Conservation (phyloP, 2,329 filamentous ascomycete species). For the Xylariomycetidae sp. region DNA sequence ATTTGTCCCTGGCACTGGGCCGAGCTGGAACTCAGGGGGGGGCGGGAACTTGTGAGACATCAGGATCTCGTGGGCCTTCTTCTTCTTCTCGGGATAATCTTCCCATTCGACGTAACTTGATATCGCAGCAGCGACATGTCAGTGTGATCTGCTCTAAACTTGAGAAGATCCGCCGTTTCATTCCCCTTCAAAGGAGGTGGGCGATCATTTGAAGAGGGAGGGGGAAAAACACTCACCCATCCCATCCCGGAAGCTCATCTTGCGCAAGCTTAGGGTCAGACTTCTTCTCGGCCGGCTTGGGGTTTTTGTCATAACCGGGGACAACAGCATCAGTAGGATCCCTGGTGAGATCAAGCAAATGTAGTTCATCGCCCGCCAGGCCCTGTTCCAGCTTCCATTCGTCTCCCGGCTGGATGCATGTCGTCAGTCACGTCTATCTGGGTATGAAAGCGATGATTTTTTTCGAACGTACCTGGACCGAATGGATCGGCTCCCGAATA, state of each 20-base stretch:
- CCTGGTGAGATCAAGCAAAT: constrained; percentile 18
- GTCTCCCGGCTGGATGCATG: constrained; percentile 13
- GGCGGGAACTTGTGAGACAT: constrained; percentile 44
- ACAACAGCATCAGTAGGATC: constrained; percentile 1
- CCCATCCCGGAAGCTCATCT: constrained; percentile 17
- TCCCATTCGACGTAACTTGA: constrained; percentile 64
- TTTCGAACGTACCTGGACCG: constrained; percentile 10
- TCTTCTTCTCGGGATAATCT: constrained; percentile 63
- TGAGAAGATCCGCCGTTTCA: too few relatives aligned
- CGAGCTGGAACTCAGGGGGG: constrained; percentile 53
- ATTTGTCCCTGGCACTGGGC: constrained; percentile 51
- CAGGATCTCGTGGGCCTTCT: constrained; percentile 51
- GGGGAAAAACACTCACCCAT: constrained; percentile 15
- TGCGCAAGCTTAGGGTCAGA: constrained; percentile 14
- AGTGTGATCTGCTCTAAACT: too few relatives aligned
- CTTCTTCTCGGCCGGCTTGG: constrained; percentile 1
- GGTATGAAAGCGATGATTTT: constrained; percentile 1
- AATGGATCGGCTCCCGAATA: constrained; percentile 11
- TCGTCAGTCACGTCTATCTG: not conserved
- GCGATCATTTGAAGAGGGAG: too few relatives aligned
- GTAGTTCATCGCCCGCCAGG: constrained; percentile 13
- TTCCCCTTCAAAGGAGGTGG: too few relatives aligned
- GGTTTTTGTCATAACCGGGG: constrained; percentile 1
- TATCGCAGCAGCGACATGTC: too few relatives aligned
- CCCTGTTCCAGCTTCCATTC: constrained; percentile 21